Percentiles rank a stretch among this genome's conserved stretches.
phyloP scores from a whole-genome alignment of 345 rosid species.

The Salix suchowensis region DNA sequence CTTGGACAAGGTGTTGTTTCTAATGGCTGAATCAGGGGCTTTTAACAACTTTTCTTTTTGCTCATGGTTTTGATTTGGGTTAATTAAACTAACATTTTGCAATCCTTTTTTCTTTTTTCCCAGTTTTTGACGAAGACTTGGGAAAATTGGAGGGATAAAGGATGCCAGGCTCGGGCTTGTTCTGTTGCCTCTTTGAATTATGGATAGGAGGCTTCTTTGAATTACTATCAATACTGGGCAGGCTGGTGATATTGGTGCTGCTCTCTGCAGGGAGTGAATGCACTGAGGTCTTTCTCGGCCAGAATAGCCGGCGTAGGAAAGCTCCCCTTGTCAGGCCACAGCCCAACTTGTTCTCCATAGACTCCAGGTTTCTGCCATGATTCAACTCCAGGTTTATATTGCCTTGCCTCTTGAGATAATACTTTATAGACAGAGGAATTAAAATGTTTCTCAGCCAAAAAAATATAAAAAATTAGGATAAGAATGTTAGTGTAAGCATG shows the following conservation, averaged over 20 bases:
- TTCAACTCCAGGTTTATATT: not conserved
- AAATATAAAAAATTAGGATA: not conserved
- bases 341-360: conserved; percentile 31
- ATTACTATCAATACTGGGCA: not conserved
- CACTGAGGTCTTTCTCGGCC: conserved; percentile 34
- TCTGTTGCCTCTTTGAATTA: conserved; percentile 19
- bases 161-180: conserved; percentile 15
- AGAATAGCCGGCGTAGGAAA: conserved; percentile 42
- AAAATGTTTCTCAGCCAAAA: not conserved
- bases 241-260: conserved; percentile 3
- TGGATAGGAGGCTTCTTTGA: too few species aligned
- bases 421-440: conserved; percentile 3
- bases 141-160: conserved; percentile 18
- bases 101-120: not conserved
- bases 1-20: too few species aligned
- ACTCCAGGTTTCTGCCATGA: conserved; percentile 14
- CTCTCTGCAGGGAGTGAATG: conserved; percentile 34
- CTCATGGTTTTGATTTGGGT: too few species aligned
- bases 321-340: conserved; percentile 55
- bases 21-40: too few species aligned
- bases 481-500: not conserved
- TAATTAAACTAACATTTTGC: too few species aligned
- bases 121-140: conserved; percentile 19
- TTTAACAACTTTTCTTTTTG: too few species aligned
- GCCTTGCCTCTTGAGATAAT: not conserved